Conservation (phyloP, 2,329 filamentous ascomycete species). For the Cladosporium sp. region DNA sequence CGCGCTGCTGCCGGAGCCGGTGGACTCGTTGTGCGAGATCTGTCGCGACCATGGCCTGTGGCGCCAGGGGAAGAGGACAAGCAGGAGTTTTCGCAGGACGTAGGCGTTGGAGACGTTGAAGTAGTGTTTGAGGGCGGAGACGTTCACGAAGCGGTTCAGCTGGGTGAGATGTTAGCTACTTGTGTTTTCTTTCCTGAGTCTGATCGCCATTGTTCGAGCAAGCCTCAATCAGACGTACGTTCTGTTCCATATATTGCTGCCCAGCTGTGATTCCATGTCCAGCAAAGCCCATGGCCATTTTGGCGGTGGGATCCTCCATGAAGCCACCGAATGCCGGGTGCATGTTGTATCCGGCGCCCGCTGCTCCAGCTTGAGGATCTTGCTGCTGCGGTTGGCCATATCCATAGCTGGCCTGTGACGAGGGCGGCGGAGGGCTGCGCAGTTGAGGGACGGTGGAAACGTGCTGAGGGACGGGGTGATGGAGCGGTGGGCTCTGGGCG, state of each 20-base stretch:
- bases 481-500: slow-evolving; percentile 80
- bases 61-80: slow-evolving; percentile 96
- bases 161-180: slow-evolving; percentile 33
- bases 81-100: slow-evolving; percentile 85
- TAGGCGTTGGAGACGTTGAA: slow-evolving; percentile 99
- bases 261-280: slow-evolving; percentile 72
- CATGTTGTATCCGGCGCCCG: slow-evolving; percentile 26
- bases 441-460: slow-evolving; percentile 97
- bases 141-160: slow-evolving; percentile 82
- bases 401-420: slow-evolving; percentile 60
- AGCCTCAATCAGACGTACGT: slow-evolving; percentile 52
- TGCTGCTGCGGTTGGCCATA: slow-evolving; percentile 50
- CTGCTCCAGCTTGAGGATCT: slow-evolving; percentile 22
- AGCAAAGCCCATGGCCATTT: slow-evolving; percentile 90
- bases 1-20: slow-evolving; percentile 51
- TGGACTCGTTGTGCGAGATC: slow-evolving; percentile 60
- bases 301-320: slow-evolving; percentile 91
- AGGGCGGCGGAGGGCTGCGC: slow-evolving; percentile 83
- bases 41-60: slow-evolving; percentile 97
- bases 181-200: neutral
- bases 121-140: slow-evolving; percentile 93
- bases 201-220: neutral
- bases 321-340: slow-evolving; percentile 76
- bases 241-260: slow-evolving; percentile 92
- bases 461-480: slow-evolving; percentile 97